phyloP scores from a whole-genome alignment of 148 eudicot genomes.

The Chenopodium berlandieri region DNA sequence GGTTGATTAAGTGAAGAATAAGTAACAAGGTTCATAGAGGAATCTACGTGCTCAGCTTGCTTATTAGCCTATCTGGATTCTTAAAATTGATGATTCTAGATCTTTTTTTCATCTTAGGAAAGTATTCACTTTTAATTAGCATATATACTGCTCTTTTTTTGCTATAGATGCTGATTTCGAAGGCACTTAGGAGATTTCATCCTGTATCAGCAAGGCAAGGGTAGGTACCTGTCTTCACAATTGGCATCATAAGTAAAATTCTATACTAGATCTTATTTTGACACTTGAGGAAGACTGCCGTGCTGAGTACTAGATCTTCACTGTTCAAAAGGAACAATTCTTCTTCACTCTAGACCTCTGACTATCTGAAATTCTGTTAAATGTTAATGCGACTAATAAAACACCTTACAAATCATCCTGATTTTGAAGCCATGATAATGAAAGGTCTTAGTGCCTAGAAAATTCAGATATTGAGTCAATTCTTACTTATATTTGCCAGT shows the following conservation, averaged over 20 bases:
- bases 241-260: not conserved
- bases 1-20: not conserved
- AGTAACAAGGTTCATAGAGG: not conserved
- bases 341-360: not conserved
- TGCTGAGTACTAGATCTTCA: not conserved
- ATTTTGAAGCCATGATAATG: not conserved
- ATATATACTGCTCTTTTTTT: too few species aligned
- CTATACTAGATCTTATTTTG: not conserved
- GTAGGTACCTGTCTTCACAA: not conserved
- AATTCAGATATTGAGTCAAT: not conserved
- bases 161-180: not conserved
- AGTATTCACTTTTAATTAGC: not conserved
- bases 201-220: not conserved
- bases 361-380: too few species aligned
- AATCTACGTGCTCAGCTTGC: not conserved
- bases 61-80: not conserved
- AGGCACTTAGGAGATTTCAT: not conserved
- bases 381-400: not conserved
- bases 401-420: not conserved
- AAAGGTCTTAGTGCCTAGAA: not conserved
- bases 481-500: not conserved
- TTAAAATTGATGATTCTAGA: not conserved
- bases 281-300: not conserved
- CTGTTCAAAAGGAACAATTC: not conserved
- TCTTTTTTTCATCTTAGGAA: not conserved